phyloP scores from a whole-genome alignment of 2,329 filamentous ascomycete genomes.

The Fusarium chuoi region DNA sequence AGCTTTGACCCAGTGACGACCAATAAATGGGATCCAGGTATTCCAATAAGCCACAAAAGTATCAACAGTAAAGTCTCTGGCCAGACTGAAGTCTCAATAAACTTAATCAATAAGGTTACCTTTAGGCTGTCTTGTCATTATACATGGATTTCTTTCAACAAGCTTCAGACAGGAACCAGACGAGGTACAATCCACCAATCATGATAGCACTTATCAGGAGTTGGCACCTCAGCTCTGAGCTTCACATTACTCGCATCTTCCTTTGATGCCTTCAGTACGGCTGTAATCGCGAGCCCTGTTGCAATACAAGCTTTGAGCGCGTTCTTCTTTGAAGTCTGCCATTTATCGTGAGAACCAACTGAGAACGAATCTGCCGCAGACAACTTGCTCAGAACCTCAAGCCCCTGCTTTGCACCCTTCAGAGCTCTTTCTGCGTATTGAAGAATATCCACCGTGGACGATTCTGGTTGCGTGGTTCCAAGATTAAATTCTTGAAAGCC shows the following conservation, averaged over 20 bases:
- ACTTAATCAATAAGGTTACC: no score
- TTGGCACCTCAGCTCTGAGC: conserved; percentile 63
- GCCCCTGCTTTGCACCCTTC: conserved; percentile 62
- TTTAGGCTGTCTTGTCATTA: neutral
- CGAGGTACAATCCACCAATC: conserved; percentile 73
- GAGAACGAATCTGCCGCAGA: conserved; percentile 64
- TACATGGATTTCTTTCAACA: neutral
- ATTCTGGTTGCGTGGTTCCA: conserved; percentile 55
- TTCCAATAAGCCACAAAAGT: no score
- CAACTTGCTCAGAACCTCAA: conserved; percentile 66
- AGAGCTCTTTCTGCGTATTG: conserved; percentile 58
- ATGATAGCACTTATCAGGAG: conserved; percentile 66
- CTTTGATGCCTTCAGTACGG: conserved; percentile 66
- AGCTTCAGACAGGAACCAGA: conserved; percentile 45
- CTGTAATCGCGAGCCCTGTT: conserved; percentile 71
- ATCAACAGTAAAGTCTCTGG: no score
- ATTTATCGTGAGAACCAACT: conserved; percentile 68
- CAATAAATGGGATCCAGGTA: no score
- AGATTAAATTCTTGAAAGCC: conserved; percentile 68
- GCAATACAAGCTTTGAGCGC: conserved; percentile 77
- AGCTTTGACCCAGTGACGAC: no score
- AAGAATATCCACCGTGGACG: conserved; percentile 54
- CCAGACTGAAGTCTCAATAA: no score
- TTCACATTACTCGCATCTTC: conserved; percentile 47
- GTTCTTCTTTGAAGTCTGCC: conserved; percentile 68